A percentile compares a stretch with the other conserved stretches of the same genome.
These are phyloP conservation scores for Fusarium nurragi DNA, from an alignment of 2,329 filamentous ascomycete species.

Conservation along the genomic window DNA sequence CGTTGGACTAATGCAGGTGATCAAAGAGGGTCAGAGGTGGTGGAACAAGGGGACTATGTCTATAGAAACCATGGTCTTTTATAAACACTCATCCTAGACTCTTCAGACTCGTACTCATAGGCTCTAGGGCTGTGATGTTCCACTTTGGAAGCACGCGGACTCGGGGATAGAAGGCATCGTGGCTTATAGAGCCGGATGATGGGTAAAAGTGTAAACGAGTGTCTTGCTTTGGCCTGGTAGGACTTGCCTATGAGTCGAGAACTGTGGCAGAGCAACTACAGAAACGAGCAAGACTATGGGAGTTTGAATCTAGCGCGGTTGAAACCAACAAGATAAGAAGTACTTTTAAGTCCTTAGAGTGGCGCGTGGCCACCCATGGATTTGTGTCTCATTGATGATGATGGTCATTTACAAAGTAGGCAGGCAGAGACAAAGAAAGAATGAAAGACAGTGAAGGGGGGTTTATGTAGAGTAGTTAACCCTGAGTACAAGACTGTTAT, in stretches of 20 bases:
- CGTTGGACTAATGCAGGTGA: slow-evolving; percentile 43
- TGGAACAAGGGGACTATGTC: slow-evolving; percentile 19
- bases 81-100: slow-evolving; percentile 12
- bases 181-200: slow-evolving; percentile 34
- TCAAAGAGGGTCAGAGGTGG: slow-evolving; percentile 42
- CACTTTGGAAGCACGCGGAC: slow-evolving; percentile 25
- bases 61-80: slow-evolving; percentile 2
- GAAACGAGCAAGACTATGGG: neutral
- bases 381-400: slow-evolving; percentile 32
- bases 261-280: slow-evolving; percentile 22
- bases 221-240: slow-evolving; percentile 13
- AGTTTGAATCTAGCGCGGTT: slow-evolving; percentile 14
- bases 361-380: slow-evolving; percentile 29
- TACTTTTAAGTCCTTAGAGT: neutral
- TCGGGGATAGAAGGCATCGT: slow-evolving; percentile 15
- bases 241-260: slow-evolving; percentile 8
- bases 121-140: neutral
- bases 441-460: neutral
- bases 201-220: slow-evolving; percentile 29
- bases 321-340: neutral
- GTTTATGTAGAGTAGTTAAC: neutral
- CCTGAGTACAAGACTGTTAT: neutral
- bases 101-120: neutral
- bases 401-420: slow-evolving; percentile 24
- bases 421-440: slow-evolving; percentile 15